These are phyloP conservation scores for Tolypocladium tundrense DNA, from an alignment of 2,329 filamentous ascomycete species.

Conservation along the genomic window DNA sequence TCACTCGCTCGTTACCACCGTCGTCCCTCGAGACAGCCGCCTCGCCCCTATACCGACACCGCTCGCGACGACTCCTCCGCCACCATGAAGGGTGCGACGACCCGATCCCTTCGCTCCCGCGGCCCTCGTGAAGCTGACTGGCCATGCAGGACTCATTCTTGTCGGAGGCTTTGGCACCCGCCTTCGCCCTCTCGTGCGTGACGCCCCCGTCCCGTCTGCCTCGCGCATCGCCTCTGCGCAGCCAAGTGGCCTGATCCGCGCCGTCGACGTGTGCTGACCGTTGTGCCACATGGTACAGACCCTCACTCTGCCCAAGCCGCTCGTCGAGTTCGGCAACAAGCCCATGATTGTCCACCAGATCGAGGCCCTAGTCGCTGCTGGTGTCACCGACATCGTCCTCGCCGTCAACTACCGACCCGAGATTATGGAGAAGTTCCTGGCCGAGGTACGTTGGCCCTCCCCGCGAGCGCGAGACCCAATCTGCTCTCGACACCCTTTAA, in stretches of 20 bases:
- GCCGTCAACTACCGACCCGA: conserved; percentile 98
- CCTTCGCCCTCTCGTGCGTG: conserved; percentile 77
- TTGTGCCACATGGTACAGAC: conserved; percentile 46
- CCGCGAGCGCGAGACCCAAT: not conserved
- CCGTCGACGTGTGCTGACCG: conserved; percentile 10
- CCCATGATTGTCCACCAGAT: conserved; percentile 99
- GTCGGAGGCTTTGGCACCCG: conserved; percentile 98
- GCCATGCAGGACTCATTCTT: conserved; percentile 76
- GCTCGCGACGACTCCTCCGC: not conserved
- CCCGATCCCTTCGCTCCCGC: not conserved
- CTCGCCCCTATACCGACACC: not conserved
- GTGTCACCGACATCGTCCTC: conserved; percentile 94
- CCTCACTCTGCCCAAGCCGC: conserved; percentile 89
- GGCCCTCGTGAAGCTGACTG: conserved; percentile 8
- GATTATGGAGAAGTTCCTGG: conserved; percentile 89
- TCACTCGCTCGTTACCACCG: not conserved
- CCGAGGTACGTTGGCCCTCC: conserved; percentile 51
- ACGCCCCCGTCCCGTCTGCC: not conserved
- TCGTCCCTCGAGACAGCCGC: not conserved
- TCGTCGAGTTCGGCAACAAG: conserved; percentile 98
- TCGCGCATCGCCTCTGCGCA: not conserved
- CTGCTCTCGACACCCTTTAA: not conserved
- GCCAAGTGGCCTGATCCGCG: not conserved
- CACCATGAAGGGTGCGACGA: not conserved
- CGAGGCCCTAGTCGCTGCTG: conserved; percentile 83